phyloP scores from a whole-genome alignment of 2,329 filamentous ascomycete species.

The Boeremia exigua region DNA sequence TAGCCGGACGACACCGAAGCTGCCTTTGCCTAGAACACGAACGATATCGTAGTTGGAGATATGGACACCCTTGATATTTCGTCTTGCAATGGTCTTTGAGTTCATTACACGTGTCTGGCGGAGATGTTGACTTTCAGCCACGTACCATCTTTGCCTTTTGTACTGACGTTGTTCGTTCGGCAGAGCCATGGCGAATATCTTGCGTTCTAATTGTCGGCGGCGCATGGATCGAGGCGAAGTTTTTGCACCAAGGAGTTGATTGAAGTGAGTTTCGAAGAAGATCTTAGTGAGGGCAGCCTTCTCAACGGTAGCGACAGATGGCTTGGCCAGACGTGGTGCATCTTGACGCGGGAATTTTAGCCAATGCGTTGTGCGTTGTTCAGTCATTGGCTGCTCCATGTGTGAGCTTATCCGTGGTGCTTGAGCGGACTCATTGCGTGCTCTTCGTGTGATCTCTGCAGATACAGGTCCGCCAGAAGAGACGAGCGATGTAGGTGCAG shows the following conservation, averaged over 20 bases:
- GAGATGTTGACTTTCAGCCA: constrained; percentile 75
- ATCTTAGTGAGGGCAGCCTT: constrained; percentile 80
- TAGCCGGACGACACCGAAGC: constrained; percentile 89
- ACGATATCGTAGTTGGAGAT: constrained; percentile 77
- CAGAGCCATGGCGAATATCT: constrained; percentile 65
- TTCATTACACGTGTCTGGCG: constrained; percentile 76
- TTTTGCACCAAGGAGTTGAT: constrained; percentile 65
- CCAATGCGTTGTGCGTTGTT: constrained; percentile 30
- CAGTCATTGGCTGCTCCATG: constrained; percentile 18
- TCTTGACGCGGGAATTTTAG: constrained; percentile 45
- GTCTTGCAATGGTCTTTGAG: constrained; percentile 60
- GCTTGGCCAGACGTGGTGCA: constrained; percentile 36
- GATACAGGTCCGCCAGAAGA: constrained; percentile 41
- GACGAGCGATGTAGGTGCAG: constrained; percentile 43
- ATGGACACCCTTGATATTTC: constrained; percentile 58
- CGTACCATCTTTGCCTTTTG: constrained; percentile 65
- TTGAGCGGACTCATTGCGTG: constrained; percentile 22
- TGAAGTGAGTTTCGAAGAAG: constrained; percentile 84
- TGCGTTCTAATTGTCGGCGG: constrained; percentile 66
- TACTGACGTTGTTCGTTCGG: constrained; percentile 61
- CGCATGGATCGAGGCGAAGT: constrained; percentile 67
- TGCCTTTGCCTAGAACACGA: constrained; percentile 87
- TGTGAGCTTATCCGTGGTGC: constrained; percentile 22
- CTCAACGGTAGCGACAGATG: constrained; percentile 71
- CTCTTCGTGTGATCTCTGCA: constrained; percentile 35